These are phyloP conservation scores for Zizania latifolia DNA, from an alignment of 176 grass and related monocot species.

Conservation along the genomic window DNA sequence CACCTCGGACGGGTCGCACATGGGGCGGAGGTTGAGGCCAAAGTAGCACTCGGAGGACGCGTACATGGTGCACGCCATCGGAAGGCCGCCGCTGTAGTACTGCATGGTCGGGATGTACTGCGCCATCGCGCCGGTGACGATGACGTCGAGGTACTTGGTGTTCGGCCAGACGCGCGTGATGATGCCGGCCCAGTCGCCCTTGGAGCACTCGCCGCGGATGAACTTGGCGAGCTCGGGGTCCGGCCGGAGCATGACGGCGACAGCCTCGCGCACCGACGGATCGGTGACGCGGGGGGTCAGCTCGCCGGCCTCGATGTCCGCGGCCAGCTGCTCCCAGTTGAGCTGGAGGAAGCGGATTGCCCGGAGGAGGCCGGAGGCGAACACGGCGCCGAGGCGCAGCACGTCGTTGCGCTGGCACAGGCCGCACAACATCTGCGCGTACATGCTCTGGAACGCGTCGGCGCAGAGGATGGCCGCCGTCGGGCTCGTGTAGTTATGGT, in stretches of 20 bases:
- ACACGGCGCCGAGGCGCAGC: slow-evolving; percentile 38
- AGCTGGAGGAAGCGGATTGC: background rate
- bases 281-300: background rate
- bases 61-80: slow-evolving; percentile 98
- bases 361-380: background rate
- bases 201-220: background rate
- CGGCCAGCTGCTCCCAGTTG: background rate
- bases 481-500: background rate
- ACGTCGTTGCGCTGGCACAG: slow-evolving; percentile 42
- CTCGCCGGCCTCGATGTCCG: background rate
- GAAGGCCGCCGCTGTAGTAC: slow-evolving; percentile 78
- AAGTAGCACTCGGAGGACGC: slow-evolving; percentile 96
- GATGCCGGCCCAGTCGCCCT: slow-evolving; percentile 78
- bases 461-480: background rate
- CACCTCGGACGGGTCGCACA: slow-evolving; percentile 78
- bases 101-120: slow-evolving; percentile 89
- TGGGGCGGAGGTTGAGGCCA: slow-evolving; percentile 79
- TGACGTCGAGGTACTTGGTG: slow-evolving; percentile 93
- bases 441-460: slow-evolving; percentile 62
- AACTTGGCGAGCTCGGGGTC: background rate
- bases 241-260: background rate
- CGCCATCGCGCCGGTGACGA: slow-evolving; percentile 93
- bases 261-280: background rate
- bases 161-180: slow-evolving; percentile 79
- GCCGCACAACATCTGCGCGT: slow-evolving; percentile 53